Evolutionary conservation across 352 stramenopile genomes (phyloP).

Genomic region (Thalassiosira livingstoniorum): DNA sequence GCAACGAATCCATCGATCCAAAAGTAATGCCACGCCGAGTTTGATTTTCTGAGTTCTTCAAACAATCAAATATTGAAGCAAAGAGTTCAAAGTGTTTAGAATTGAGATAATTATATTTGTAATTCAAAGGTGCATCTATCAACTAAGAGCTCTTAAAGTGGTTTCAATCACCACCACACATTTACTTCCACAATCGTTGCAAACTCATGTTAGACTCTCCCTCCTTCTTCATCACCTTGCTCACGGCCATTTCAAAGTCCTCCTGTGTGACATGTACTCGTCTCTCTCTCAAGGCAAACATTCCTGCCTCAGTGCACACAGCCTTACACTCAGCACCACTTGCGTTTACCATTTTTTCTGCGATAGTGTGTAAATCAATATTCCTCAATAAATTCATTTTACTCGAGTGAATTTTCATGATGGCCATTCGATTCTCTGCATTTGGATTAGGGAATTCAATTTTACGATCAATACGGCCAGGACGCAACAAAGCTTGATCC

Average conservation of each 20-base stretch:
- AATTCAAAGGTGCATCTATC: too few species aligned
- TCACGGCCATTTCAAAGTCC: slow-evolving; percentile 99
- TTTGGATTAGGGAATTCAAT: slow-evolving; percentile 99
- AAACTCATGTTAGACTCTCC: slow-evolving; percentile 97
- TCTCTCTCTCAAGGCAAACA: slow-evolving; percentile 99
- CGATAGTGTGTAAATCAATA: slow-evolving; percentile 98
- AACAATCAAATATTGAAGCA: too few species aligned
- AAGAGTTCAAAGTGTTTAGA: too few species aligned
- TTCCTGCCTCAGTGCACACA: slow-evolving; percentile 99
- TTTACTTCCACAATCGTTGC: slow-evolving; percentile 99
- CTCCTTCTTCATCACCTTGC: slow-evolving; percentile 99
- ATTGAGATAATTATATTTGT: too few species aligned
- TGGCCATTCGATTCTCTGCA: slow-evolving; percentile 93
- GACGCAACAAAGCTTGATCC: slow-evolving; percentile 95
- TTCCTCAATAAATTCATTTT: slow-evolving; percentile 99
- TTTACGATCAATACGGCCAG: slow-evolving; percentile 98
- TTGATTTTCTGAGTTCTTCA: too few species aligned
- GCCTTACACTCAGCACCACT: slow-evolving; percentile 99
- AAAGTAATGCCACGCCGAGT: too few species aligned
- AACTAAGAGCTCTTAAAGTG: too few species aligned
- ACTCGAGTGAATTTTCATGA: slow-evolving; percentile 98
- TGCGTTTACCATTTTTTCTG: slow-evolving; percentile 97
- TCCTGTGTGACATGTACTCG: slow-evolving; percentile 99
- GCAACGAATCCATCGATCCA: too few species aligned
- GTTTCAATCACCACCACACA: not conserved